Percentiles rank a stretch among this genome's conserved stretches.
Conservation (phyloP, 805 yeast genomes). For the Wickerhamiella azyma region DNA sequence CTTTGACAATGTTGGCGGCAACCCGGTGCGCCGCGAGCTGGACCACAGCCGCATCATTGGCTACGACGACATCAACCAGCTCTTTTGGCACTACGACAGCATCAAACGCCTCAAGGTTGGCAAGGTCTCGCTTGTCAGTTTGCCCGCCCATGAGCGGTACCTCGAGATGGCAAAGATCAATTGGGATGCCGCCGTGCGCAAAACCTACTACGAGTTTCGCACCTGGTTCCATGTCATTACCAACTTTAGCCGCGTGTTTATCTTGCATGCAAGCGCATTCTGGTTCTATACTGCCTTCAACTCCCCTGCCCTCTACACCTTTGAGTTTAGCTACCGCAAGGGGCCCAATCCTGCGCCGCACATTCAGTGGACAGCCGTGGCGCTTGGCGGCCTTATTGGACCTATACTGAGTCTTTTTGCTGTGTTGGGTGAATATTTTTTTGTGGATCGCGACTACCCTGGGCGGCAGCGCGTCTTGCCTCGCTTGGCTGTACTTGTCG, state of each 20-base stretch:
- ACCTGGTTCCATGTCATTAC: slow-evolving; percentile 63
- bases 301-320: slow-evolving; percentile 53
- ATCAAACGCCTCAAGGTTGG: slow-evolving; percentile 42
- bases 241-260: slow-evolving; percentile 70
- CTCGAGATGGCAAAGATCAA: slow-evolving; percentile 37
- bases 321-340: slow-evolving; percentile 36
- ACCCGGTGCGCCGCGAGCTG: slow-evolving; percentile 35
- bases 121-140: slow-evolving; percentile 35
- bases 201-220: slow-evolving; percentile 63
- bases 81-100: slow-evolving; percentile 71
- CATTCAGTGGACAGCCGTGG: slow-evolving; percentile 41
- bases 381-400: slow-evolving; percentile 55
- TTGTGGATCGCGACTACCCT: slow-evolving; percentile 61
- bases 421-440: slow-evolving; percentile 40
- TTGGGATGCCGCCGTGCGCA: slow-evolving; percentile 58
- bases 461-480: slow-evolving; percentile 50
- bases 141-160: slow-evolving; percentile 45
- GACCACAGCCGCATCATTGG: slow-evolving; percentile 66
- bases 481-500: slow-evolving; percentile 32
- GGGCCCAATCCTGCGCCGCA: slow-evolving; percentile 51
- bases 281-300: slow-evolving; percentile 68
- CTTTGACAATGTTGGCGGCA: slow-evolving; percentile 33
- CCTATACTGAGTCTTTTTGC: slow-evolving; percentile 44
- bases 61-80: slow-evolving; percentile 79
- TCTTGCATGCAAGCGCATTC: slow-evolving; percentile 56